Evolutionary conservation across 345 rosid genomes (phyloP).

Genomic region (Lumnitzera racemosa): DNA sequence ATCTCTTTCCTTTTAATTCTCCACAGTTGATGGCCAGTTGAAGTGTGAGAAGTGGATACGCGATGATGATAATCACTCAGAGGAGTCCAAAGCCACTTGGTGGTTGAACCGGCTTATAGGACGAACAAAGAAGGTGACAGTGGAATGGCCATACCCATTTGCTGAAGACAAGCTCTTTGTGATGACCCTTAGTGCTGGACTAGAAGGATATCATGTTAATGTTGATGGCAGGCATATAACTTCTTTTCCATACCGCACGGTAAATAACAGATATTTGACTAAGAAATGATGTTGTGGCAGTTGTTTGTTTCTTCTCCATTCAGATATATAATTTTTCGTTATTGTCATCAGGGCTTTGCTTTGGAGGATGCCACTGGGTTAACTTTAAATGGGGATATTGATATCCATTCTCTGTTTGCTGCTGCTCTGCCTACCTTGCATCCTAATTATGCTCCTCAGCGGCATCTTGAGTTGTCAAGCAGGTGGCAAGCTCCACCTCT

Average conservation of each 20-base stretch:
- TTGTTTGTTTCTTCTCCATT: conserved; percentile 11
- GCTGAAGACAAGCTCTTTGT: conserved; percentile 72
- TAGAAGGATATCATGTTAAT: conserved; percentile 85
- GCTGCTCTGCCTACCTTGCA: conserved; percentile 80
- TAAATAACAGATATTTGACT: conserved; percentile 29
- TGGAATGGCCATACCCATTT: conserved; percentile 95
- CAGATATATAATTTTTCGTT: too few relatives aligned
- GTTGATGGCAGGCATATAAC: conserved; percentile 88
- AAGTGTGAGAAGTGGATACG: conserved; percentile 97
- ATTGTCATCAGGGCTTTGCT: conserved; percentile 61
- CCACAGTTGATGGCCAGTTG: conserved; percentile 76
- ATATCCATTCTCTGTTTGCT: conserved; percentile 72
- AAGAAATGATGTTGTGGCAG: background rate
- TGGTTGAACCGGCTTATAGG: conserved; percentile 81
- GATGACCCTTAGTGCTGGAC: conserved; percentile 79
- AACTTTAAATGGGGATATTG: conserved; percentile 65
- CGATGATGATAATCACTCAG: conserved; percentile 57
- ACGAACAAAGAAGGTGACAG: conserved; percentile 50
- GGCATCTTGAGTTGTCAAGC: conserved; percentile 66
- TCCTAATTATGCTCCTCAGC: conserved; percentile 82
- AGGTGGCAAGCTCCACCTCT: conserved; percentile 80
- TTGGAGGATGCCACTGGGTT: conserved; percentile 98
- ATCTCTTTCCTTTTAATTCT: conserved; percentile 14
- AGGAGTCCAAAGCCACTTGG: conserved; percentile 74
- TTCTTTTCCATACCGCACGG: conserved; percentile 89